Conservation (phyloP, 2,329 filamentous ascomycete genomes). For the Paracamarosporium sp. region DNA sequence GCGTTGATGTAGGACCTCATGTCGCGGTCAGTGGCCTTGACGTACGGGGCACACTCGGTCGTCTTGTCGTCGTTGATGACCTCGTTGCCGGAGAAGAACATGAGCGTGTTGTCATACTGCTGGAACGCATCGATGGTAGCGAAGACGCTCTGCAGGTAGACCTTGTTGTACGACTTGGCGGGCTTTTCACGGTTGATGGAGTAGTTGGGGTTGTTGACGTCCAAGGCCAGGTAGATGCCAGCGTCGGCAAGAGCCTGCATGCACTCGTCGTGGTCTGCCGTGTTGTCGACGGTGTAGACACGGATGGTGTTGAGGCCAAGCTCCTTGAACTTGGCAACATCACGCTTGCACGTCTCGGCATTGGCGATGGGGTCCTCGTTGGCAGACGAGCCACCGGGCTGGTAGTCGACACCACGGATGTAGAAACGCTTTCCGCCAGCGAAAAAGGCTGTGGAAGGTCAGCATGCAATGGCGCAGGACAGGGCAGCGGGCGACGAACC, state of each 20-base stretch:
- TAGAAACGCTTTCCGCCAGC: constrained; percentile 67
- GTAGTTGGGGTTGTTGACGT: constrained; percentile 91
- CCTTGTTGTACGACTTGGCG: constrained; percentile 81
- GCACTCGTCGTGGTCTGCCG: constrained; percentile 78
- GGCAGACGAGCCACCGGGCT: constrained; percentile 68
- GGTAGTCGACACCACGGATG: constrained; percentile 70
- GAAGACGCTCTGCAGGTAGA: constrained; percentile 85
- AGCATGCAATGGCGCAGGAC: constrained; percentile 23
- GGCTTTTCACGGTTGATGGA: constrained; percentile 81
- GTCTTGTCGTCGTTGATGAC: constrained; percentile 72
- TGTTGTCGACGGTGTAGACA: constrained; percentile 93
- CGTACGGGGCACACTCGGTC: constrained; percentile 72
- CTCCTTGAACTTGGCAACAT: constrained; percentile 81
- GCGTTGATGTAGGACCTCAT: constrained; percentile 82
- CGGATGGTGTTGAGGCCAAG: constrained; percentile 90
- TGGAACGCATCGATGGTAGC: constrained; percentile 85
- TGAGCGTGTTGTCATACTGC: constrained; percentile 84
- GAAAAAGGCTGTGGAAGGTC: constrained; percentile 60
- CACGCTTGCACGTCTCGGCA: constrained; percentile 72
- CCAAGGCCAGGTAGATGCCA: constrained; percentile 89
- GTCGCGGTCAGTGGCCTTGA: constrained; percentile 76
- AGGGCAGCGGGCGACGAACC: constrained; percentile 43
- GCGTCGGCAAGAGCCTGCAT: constrained; percentile 82
- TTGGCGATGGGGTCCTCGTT: constrained; percentile 79
- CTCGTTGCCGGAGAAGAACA: constrained; percentile 83